Evolutionary conservation across 2,329 filamentous ascomycete species (phyloP), one percentile per base, ranked within the genome.

Genomic region (Neobulgaria alba): DNA sequence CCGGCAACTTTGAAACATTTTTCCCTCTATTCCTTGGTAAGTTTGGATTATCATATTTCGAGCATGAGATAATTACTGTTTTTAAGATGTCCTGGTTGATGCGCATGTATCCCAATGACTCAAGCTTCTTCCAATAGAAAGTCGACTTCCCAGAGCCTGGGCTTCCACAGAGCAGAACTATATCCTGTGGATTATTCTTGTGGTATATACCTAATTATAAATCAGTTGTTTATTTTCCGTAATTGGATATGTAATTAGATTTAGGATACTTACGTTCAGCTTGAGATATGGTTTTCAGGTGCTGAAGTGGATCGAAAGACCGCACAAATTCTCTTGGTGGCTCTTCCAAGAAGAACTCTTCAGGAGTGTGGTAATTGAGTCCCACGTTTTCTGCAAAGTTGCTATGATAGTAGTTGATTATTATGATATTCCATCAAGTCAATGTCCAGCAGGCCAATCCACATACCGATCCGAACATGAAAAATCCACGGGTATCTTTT

Each of bases 71-170:
- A n/a, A n/a, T n/a, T n/a, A 77, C 71, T 20, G 76, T 82, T 62
- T 94, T 95, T 34, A 95, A 69, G 2, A 72, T 75, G 61, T 96
- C 92, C 65, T 96, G 92, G 54, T 96, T 98, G 20, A 95, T 76
- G 35, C 92, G 76, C 57, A 78, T 75, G 59, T 94, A 96, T 3
- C 80, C 84, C 19, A 92, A 64, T 17, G 84, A 83, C 58, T 88
- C 71, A 26, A 96, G 67, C 49, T 84, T 67, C 47, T 73, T 79
- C 77, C 82, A 86, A 64, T 82, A 95, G 56, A 92, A 95, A 0
- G 87, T 90, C 29, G 86, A 94, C 63, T 98, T 96, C 14, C 92
- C 92, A 2, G 87, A 79, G 1, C 85, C 89, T 0, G 92, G 92
- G 35, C 85, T 86, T 1, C 92, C 92, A 56, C 85, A 90, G 59